phyloP scores from a whole-genome alignment of 768 basidiomycete genomes.

The Russula brevipes region DNA sequence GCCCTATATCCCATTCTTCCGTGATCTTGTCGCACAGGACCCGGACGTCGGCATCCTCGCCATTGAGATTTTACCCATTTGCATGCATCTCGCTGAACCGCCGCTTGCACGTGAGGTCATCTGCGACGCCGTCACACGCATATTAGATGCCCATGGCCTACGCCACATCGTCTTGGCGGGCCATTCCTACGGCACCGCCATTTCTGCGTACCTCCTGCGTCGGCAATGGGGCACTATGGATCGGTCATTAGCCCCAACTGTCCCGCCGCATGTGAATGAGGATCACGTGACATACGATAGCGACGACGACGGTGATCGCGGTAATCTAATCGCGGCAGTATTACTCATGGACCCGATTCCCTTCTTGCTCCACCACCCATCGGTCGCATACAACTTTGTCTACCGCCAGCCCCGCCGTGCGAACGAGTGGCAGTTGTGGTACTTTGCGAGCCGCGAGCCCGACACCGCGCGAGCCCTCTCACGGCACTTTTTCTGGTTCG shows the following conservation, averaged over 20 bases:
- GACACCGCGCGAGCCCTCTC: constrained; percentile 55
- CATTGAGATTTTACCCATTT: constrained; percentile 55
- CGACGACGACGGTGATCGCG: background rate
- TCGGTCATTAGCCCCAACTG: too few relatives aligned
- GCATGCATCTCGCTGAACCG: constrained; percentile 52
- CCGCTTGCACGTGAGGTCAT: constrained; percentile 41
- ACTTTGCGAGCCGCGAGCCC: constrained; percentile 58
- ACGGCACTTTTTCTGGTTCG: constrained; percentile 62
- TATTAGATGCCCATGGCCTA: constrained; percentile 42
- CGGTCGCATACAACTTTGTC: constrained; percentile 62
- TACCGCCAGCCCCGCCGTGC: constrained; percentile 49
- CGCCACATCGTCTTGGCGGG: constrained; percentile 41
- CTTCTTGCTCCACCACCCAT: constrained; percentile 55
- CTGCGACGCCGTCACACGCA: constrained; percentile 39
- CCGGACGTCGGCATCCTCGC: constrained; percentile 54
- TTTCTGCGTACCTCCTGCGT: constrained; percentile 50
- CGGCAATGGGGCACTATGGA: constrained; percentile 26
- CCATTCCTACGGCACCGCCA: constrained; percentile 61
- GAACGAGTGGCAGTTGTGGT: constrained; percentile 65
- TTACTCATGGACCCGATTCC: constrained; percentile 64
- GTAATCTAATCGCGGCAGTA: constrained; percentile 38
- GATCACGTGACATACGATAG: background rate
- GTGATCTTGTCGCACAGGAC: constrained; percentile 39
- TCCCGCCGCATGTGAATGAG: too few relatives aligned
- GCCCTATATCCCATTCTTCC: constrained; percentile 51